Percentiles rank a stretch among this genome's conserved stretches.
Conservation (phyloP, 23 red algal genomes). For the Gracilaria domingensis region DNA sequence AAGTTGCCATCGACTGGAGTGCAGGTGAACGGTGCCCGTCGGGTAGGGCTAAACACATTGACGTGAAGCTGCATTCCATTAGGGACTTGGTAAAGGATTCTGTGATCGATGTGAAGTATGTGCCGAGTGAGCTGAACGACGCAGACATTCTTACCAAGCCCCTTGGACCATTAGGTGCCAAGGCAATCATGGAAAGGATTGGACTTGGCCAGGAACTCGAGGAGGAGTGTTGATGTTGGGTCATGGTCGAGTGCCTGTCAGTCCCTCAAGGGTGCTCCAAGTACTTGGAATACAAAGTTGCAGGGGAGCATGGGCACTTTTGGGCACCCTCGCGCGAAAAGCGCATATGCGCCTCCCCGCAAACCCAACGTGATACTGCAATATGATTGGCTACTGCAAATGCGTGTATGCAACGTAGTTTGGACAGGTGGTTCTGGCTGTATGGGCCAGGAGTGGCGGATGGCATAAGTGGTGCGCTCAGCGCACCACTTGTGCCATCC, state of each 20-base stretch:
- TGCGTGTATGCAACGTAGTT: neutral
- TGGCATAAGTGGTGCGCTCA: too few species aligned
- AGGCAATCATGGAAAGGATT: neutral
- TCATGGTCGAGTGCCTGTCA: too few species aligned
- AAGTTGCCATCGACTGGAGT: neutral
- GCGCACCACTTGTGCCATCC: too few species aligned
- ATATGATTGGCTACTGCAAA: conserved; percentile 20
- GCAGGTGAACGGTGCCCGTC: conserved; percentile 13
- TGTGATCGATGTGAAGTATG: conserved; percentile 5
- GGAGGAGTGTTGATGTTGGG: neutral
- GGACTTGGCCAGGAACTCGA: neutral
- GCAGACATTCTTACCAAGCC: conserved; percentile 12
- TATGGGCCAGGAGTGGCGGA: too few species aligned
- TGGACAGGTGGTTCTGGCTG: too few species aligned
- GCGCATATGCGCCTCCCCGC: neutral
- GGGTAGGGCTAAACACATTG: conserved; percentile 30
- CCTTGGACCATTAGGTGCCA: neutral
- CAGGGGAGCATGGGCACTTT: neutral
- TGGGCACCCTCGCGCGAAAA: neutral
- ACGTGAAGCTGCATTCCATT: conserved; percentile 13
- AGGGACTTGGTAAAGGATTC: neutral
- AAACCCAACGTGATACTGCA: neutral
- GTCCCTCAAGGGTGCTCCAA: too few species aligned
- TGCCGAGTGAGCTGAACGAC: conserved; percentile 1
- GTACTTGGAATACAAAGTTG: too few species aligned